Conservation (phyloP, 2,329 filamentous ascomycete genomes). For the Botrytis galanthina region DNA sequence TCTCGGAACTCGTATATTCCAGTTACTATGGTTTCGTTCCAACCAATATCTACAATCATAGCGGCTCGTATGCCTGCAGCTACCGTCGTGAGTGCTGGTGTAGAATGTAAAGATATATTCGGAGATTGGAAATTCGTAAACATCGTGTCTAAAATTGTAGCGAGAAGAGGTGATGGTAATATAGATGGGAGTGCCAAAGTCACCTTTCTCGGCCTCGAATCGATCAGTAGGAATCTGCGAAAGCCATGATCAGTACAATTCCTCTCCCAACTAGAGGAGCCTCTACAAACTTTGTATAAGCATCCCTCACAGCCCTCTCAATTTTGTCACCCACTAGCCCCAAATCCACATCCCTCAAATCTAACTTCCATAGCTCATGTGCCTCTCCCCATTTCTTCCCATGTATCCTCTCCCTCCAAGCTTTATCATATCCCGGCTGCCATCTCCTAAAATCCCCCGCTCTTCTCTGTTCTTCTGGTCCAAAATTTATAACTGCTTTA, state of each 20-base stretch:
- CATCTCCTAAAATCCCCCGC: constrained; percentile 79
- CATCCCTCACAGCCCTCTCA: constrained; percentile 76
- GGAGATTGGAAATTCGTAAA: constrained; percentile 81
- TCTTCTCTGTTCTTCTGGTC: constrained; percentile 72
- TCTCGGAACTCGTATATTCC: constrained; percentile 90
- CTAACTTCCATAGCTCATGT: constrained; percentile 74
- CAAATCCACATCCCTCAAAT: constrained; percentile 70
- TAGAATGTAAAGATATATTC: constrained; percentile 75
- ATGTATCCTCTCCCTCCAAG: constrained; percentile 48
- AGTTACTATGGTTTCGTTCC: constrained; percentile 84
- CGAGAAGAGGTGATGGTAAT: constrained; percentile 74
- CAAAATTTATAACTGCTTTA: constrained; percentile 68
- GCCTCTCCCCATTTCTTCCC: constrained; percentile 59
- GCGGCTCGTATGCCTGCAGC: constrained; percentile 84
- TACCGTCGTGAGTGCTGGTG: constrained; percentile 69
- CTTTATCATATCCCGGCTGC: constrained; percentile 52
- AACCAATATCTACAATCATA: constrained; percentile 85
- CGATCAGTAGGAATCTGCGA: constrained; percentile 61
- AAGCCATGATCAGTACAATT: constrained; percentile 22
- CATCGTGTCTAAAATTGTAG: constrained; percentile 70
- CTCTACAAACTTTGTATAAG: constrained; percentile 72
- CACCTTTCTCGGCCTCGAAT: constrained; percentile 72
- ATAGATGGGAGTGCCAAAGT: constrained; percentile 74
- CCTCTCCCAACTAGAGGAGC: constrained; percentile 19
- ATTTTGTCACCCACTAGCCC: constrained; percentile 83